These are phyloP conservation scores for Beta macrorhiza DNA, from an alignment of 179 eudicot species.

Conservation along the genomic window DNA sequence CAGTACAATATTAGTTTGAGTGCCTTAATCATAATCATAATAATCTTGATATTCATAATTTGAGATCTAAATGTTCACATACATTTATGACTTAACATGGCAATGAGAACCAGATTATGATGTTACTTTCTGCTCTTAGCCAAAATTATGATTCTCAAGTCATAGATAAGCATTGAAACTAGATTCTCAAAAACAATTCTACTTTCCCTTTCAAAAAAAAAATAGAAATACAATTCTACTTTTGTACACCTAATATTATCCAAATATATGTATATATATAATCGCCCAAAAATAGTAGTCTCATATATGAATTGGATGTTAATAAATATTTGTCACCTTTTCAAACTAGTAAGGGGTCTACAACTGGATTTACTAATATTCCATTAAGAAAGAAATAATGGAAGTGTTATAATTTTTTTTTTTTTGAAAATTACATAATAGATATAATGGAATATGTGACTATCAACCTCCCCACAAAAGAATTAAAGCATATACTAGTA, in stretches of 20 bases:
- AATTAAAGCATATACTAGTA: background rate
- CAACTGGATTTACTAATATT: no score
- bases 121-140: background rate
- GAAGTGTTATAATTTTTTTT: no score
- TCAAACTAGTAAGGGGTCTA: no score
- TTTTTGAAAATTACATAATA: no score
- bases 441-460: background rate
- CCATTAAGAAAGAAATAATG: no score
- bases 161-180: background rate
- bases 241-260: no score
- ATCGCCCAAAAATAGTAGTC: no score
- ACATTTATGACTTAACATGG: background rate
- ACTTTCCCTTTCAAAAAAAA: no score
- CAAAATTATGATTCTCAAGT: background rate
- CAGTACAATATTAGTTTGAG: background rate
- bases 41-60: background rate
- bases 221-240: no score
- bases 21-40: constrained; percentile 8
- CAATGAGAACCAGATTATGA: background rate
- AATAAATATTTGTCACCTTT: no score
- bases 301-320: no score
- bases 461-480: background rate
- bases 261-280: no score
- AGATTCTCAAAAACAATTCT: background rate
- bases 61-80: background rate